Percentiles rank a stretch among this genome's conserved stretches.
These are phyloP conservation scores for Psidium friedrichsthalianum DNA, from an alignment of 345 rosid species.

Conservation along the genomic window DNA sequence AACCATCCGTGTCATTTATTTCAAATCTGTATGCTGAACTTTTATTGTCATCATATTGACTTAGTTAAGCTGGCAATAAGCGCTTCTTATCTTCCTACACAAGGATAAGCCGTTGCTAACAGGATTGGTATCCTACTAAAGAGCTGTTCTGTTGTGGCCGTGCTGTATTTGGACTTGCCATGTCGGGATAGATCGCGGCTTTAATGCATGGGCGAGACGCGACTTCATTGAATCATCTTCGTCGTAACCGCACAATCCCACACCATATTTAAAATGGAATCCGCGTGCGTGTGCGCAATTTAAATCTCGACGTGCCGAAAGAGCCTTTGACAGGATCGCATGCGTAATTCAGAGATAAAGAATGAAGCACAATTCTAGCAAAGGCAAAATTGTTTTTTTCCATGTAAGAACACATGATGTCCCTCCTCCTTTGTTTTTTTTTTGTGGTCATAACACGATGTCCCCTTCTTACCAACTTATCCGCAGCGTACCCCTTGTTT, in stretches of 20 bases:
- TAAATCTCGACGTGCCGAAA: neutral
- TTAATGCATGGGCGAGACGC: neutral
- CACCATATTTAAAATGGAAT: neutral
- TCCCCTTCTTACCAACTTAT: neutral
- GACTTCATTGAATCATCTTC: neutral
- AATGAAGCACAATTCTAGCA: neutral
- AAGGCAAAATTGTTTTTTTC: neutral
- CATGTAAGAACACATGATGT: neutral
- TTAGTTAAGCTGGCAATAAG: neutral
- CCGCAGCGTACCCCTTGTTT: no score
- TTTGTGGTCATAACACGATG: no score
- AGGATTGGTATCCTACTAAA: neutral
- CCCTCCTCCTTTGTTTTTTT: neutral
- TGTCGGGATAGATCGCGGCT: neutral
- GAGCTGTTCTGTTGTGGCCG: neutral
- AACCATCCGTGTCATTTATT: no score
- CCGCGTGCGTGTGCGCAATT: neutral
- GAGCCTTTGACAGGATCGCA: neutral
- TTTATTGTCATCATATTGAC: neutral
- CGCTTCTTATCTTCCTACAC: neutral
- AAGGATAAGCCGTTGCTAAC: neutral
- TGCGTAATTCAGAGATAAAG: neutral
- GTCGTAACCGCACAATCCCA: neutral
- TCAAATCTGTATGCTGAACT: no score
- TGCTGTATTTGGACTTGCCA: neutral